Evolutionary conservation across 164 flowering plant species (phyloP).

Genomic region (Sextonia rubra): DNA sequence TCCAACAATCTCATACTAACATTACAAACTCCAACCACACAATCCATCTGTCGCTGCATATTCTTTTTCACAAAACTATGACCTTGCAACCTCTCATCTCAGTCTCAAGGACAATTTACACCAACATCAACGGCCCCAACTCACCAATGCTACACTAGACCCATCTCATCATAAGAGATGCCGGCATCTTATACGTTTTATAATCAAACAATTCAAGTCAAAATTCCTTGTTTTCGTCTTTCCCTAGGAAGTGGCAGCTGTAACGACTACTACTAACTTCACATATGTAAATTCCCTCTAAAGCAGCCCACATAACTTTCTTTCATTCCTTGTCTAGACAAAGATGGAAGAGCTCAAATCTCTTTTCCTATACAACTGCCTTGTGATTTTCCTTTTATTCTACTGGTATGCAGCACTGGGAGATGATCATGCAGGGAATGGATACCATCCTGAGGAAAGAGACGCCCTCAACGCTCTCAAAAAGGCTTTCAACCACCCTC

Average conservation of each 20-base stretch:
- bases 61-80: not conserved
- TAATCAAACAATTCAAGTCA: not conserved
- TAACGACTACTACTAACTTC: not conserved
- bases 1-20: not conserved
- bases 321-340: not conserved
- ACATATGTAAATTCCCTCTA: not conserved
- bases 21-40: not conserved
- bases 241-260: not conserved
- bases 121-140: not conserved
- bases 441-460: slow-evolving; percentile 20
- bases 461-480: slow-evolving; percentile 40
- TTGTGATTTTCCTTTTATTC: slow-evolving; percentile 8
- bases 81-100: not conserved
- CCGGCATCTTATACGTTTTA: too few species aligned
- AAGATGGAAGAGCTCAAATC: not conserved
- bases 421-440: slow-evolving; percentile 3
- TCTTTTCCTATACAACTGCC: not conserved
- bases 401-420: not conserved
- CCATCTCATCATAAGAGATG: not conserved
- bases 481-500: slow-evolving; percentile 25
- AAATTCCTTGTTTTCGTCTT: not conserved
- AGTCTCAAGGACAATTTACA: not conserved
- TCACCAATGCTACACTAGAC: not conserved
- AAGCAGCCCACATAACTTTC: not conserved
- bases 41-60: not conserved